Evolutionary conservation across 164 flowering plant genomes (phyloP).

Genomic region (Malania oleifera): DNA sequence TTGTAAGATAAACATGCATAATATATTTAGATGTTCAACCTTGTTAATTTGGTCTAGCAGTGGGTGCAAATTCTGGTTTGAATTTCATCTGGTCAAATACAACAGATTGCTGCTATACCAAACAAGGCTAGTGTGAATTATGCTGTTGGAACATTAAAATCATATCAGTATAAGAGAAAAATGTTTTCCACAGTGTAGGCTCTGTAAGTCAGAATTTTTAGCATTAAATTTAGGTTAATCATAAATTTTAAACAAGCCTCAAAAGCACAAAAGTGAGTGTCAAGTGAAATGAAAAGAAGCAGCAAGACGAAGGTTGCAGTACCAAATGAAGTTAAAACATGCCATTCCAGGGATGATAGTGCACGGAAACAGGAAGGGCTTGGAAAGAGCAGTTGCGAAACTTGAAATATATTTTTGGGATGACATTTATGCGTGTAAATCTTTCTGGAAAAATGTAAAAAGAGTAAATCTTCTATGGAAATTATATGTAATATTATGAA

Average conservation of each 20-base stretch:
- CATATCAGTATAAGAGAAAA: constrained; percentile 5
- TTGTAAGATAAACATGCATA: not conserved
- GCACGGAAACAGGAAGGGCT: no score
- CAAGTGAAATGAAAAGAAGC: not conserved
- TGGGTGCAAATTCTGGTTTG: no score
- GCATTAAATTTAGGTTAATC: not conserved
- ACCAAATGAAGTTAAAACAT: not conserved
- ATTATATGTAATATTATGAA: no score
- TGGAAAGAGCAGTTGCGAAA: not conserved
- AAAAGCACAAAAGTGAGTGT: not conserved
- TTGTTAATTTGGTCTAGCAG: no score
- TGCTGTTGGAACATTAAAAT: no score
- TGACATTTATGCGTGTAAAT: no score
- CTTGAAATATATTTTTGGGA: no score
- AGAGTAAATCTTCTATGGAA: no score
- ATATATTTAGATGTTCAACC: not conserved
- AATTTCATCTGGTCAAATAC: no score
- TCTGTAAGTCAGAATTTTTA: not conserved
- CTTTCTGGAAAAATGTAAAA: no score
- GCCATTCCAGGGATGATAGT: not conserved
- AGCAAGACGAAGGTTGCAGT: not conserved
- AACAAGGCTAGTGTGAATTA: no score
- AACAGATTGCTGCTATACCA: no score
- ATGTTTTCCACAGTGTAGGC: not conserved
- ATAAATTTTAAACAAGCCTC: not conserved